Evolutionary conservation across 257 asterid species (phyloP), one percentile per base, ranked within the genome.

Genomic region (Asclepias syriaca): DNA sequence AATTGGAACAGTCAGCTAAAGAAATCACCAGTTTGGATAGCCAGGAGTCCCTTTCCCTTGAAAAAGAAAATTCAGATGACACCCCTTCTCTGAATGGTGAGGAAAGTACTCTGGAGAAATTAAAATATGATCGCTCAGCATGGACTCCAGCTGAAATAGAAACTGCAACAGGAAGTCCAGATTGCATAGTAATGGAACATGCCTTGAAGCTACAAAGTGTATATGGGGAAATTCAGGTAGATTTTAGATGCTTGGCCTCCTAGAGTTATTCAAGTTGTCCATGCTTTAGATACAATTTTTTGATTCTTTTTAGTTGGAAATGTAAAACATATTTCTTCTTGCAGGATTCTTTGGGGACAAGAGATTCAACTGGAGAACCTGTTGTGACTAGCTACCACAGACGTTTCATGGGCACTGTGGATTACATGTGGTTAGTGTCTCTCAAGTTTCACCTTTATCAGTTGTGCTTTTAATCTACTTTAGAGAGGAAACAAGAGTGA

Each of bases 331-430:
- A 72, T 67, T 71, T 54, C 59, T 49, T 66, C 68, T 76, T 83
- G 83, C 91, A 88, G 96, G 88, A 70, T 75, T 64, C 77, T 75
- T 78, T 86, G 14, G 91, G 89, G 45, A 82, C 85, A 68, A 88
- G 98, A 82, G 98, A 89, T 77, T 80, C 88, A 68, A 81, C 77
- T 63, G 97, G 97, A 53, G 98, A 94, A 77, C 98, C 98, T 37
- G 83, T 82, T 50, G 87, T 85, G 56, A 91, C 98, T 75, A 91
- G 96, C 91, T 88, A 94, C 79, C 92, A 94, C 81, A 85, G 88
- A 61, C 84, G 81, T 78, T 94, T 94, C 83, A 81, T 78, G 46
- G 98, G 98, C 78, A 89, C 98, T 14, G 97, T 91, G 46, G 98
- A 94, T 80, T 94, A 94, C 77, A 94, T 94, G 81, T 94, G 98